Conservation (phyloP, 2,329 filamentous ascomycete genomes). For the Camillea tinctor region DNA sequence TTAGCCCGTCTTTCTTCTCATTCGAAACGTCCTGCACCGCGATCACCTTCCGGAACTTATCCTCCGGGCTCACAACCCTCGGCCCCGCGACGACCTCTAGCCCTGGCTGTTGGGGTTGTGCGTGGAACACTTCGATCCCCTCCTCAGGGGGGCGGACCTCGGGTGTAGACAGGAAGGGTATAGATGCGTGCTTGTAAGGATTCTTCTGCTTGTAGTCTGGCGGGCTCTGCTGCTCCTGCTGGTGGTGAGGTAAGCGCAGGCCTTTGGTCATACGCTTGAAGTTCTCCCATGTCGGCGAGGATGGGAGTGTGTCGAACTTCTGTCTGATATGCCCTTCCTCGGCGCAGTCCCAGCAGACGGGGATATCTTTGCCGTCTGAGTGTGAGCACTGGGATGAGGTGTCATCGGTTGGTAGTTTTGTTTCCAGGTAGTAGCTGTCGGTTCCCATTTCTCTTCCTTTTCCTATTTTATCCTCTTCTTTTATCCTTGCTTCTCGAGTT, state of each 20-base stretch:
- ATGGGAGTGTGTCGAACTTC: neutral
- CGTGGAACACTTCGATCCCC: slow-evolving; percentile 21
- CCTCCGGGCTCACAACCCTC: slow-evolving; percentile 13
- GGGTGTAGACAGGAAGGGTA: slow-evolving; percentile 12
- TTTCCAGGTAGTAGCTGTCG: neutral
- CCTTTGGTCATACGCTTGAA: slow-evolving; percentile 26
- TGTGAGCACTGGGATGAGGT: slow-evolving; percentile 7
- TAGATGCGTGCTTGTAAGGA: too few relatives aligned
- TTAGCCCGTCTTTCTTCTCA: slow-evolving; percentile 1
- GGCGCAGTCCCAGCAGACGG: slow-evolving; percentile 16
- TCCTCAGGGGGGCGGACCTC: slow-evolving; percentile 21
- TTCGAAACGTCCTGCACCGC: neutral
- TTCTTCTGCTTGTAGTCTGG: too few relatives aligned
- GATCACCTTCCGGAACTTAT: slow-evolving; percentile 9
- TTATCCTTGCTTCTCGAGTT: too few relatives aligned
- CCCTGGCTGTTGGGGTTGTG: slow-evolving; percentile 10
- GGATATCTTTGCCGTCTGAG: slow-evolving; percentile 3
- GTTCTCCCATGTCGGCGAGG: slow-evolving; percentile 7
- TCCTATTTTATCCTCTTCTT: slow-evolving; percentile 1
- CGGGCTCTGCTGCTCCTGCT: neutral
- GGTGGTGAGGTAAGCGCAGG: neutral
- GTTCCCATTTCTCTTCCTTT: neutral
- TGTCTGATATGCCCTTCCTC: slow-evolving; percentile 11
- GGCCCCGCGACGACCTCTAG: slow-evolving; percentile 22
- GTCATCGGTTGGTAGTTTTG: neutral